Percentiles rank a stretch among this genome's conserved stretches.
phyloP scores from a whole-genome alignment of 305 asterid genomes.

The Solanum hybrid region DNA sequence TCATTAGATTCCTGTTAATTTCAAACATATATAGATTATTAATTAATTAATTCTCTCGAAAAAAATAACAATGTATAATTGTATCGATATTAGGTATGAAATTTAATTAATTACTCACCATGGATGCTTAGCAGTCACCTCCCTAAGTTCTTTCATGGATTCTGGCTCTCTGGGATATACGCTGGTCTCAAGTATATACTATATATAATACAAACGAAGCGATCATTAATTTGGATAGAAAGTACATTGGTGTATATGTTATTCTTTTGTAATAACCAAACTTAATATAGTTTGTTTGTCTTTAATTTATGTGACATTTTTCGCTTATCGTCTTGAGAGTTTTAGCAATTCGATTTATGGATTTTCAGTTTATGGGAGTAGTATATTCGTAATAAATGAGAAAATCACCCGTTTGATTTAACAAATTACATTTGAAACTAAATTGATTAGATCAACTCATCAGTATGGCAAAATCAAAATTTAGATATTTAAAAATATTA shows the following conservation, averaged over 20 bases:
- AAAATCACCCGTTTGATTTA: not conserved
- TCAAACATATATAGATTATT: not conserved
- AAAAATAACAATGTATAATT: not conserved
- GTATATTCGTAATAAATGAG: not conserved
- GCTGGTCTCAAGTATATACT: constrained; percentile 71
- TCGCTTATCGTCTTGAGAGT: not conserved
- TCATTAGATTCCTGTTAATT: constrained; percentile 64
- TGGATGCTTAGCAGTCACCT: constrained; percentile 77
- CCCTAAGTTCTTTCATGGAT: constrained; percentile 77
- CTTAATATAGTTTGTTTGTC: not conserved
- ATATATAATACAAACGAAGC: not conserved
- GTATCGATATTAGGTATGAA: not conserved
- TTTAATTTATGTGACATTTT: not conserved
- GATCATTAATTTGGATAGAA: not conserved
- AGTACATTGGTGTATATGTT: too few species aligned
- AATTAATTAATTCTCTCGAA: not conserved
- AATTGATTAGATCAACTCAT: not conserved
- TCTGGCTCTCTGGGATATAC: constrained; percentile 80
- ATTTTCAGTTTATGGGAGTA: not conserved
- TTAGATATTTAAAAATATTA: too few species aligned
- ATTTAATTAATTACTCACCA: constrained; percentile 28
- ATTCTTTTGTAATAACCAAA: not conserved
- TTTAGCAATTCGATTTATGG: not conserved
- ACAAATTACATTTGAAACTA: not conserved
- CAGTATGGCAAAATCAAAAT: not conserved